phyloP scores from a whole-genome alignment of 2,329 filamentous ascomycete species.

The Aspergillus transmontanensis region DNA sequence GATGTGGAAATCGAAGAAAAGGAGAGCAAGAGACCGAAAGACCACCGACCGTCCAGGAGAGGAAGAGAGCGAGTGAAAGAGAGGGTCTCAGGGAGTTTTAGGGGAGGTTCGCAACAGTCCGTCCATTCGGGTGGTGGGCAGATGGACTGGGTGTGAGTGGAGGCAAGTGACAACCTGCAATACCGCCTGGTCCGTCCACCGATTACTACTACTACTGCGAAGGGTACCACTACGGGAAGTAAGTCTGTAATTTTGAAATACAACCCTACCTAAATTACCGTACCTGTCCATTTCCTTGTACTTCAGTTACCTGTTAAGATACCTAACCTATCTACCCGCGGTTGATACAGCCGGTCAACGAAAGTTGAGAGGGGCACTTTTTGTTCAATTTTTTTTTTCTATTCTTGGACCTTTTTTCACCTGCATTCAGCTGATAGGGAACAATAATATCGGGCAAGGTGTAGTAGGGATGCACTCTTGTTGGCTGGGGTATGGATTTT shows the following conservation, averaged over 20 bases:
- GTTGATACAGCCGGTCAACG: background rate
- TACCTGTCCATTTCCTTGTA: background rate
- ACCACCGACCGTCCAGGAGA: background rate
- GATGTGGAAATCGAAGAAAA: background rate
- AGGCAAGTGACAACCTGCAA: constrained; percentile 4
- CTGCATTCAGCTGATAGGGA: background rate
- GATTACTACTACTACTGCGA: background rate
- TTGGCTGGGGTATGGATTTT: background rate
- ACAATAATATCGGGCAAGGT: background rate
- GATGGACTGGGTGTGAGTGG: constrained; percentile 7
- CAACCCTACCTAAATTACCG: background rate
- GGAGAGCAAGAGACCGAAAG: constrained; percentile 1
- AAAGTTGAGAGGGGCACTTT: background rate
- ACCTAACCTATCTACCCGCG: background rate
- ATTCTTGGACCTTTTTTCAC: background rate
- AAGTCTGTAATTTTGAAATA: background rate
- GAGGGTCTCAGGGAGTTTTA: constrained; percentile 15
- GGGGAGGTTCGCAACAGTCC: constrained; percentile 14
- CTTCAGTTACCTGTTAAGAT: background rate
- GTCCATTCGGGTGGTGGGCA: constrained; percentile 9
- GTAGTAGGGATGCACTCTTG: background rate
- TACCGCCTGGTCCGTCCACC: constrained; percentile 8
- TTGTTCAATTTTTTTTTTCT: background rate
- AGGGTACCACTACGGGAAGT: background rate
- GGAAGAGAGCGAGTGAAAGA: constrained; percentile 5